A percentile compares a stretch with the other conserved stretches of the same genome.
Conservation (phyloP, 129 eudicot species). For the Cynara cardunculus region DNA sequence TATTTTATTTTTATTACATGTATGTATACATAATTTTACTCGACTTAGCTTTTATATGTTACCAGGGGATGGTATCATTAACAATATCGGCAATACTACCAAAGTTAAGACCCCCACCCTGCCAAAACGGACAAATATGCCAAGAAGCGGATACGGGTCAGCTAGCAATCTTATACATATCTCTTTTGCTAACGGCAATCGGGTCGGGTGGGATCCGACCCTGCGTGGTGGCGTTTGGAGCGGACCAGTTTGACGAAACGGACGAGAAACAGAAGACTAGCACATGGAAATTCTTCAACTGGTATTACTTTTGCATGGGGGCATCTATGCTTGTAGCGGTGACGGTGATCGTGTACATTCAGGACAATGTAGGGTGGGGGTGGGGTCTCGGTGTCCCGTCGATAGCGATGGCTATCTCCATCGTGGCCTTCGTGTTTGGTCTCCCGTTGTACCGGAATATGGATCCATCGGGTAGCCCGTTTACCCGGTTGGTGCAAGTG, state of each 20-base stretch:
- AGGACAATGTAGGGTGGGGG: conserved; percentile 57
- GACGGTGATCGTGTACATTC: conserved; percentile 51
- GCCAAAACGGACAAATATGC: conserved; percentile 58
- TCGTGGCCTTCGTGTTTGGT: conserved; percentile 41
- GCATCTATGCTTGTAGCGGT: conserved; percentile 37
- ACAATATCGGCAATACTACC: conserved; percentile 65
- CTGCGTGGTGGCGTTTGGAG: conserved; percentile 54
- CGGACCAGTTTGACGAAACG: conserved; percentile 59
- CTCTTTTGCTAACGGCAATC: conserved; percentile 46
- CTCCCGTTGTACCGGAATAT: conserved; percentile 42
- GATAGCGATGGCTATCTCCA: conserved; percentile 42
- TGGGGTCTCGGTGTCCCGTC: conserved; percentile 67
- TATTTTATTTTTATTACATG: background rate
- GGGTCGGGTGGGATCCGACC: conserved; percentile 68
- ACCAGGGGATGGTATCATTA: conserved; percentile 63
- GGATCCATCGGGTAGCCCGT: conserved; percentile 55
- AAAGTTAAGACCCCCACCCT: conserved; percentile 65
- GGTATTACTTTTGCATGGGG: conserved; percentile 56
- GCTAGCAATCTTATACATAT: conserved; percentile 37
- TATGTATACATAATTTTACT: background rate
- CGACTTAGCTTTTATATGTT: background rate
- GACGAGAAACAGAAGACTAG: conserved; percentile 30
- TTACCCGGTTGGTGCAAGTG: conserved; percentile 50
- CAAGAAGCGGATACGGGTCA: conserved; percentile 43
- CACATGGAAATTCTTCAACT: conserved; percentile 54